phyloP scores from a whole-genome alignment of 148 eudicot genomes.

The Nepenthes gracilis region DNA sequence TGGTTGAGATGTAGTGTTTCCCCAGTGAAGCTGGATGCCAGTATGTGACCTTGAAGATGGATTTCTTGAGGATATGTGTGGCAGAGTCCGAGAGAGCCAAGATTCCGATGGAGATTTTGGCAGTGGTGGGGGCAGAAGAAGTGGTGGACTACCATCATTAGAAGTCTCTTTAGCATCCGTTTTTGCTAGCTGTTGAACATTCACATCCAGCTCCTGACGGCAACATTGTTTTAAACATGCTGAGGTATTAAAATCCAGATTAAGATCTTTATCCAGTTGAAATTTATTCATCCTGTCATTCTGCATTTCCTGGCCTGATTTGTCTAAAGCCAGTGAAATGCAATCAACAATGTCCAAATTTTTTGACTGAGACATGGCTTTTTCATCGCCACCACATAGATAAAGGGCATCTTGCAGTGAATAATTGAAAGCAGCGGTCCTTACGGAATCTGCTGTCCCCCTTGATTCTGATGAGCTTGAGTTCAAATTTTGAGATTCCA shows the following conservation, averaged over 20 bases:
- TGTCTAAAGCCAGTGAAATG: too few relatives aligned
- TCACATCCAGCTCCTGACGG: constrained; percentile 1
- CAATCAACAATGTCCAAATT: too few relatives aligned
- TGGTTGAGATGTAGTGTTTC: constrained; percentile 15
- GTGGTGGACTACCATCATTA: constrained; percentile 3
- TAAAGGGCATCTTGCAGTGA: too few relatives aligned
- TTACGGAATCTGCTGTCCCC: constrained; percentile 8
- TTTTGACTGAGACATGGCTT: background rate
- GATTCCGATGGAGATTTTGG: constrained; percentile 91
- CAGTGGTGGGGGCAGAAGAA: constrained; percentile 40
- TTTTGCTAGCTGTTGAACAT: constrained; percentile 11
- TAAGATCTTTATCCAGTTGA: constrained; percentile 9
- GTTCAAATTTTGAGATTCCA: constrained; percentile 20
- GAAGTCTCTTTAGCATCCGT: constrained; percentile 7
- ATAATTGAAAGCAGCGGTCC: constrained; percentile 4
- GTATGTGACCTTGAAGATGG: constrained; percentile 19
- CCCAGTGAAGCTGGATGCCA: constrained; percentile 4
- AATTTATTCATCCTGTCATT: background rate
- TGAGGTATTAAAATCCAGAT: background rate
- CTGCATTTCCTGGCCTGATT: too few relatives aligned
- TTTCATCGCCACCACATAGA: constrained; percentile 5
- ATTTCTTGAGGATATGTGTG: constrained; percentile 41
- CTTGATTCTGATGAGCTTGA: constrained; percentile 23
- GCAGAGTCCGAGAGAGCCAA: constrained; percentile 83
- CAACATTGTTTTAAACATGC: background rate